Evolutionary conservation across 1,139 yeast species (phyloP).

Genomic region (Yamadazyma oceani): DNA sequence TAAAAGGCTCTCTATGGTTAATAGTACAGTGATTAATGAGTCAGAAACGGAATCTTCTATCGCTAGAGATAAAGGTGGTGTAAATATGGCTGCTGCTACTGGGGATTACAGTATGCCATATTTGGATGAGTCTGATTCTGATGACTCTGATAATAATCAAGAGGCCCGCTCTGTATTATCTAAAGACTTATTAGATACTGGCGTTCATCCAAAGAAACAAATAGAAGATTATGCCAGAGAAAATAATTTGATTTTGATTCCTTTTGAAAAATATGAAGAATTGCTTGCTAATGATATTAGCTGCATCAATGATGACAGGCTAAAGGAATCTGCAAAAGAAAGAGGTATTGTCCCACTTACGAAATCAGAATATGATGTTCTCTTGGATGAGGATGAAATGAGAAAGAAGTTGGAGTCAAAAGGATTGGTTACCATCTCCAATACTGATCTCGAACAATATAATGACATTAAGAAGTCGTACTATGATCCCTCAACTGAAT

Average conservation of each 20-base stretch:
- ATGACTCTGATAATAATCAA: slow-evolving; percentile 32
- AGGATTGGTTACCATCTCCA: slow-evolving; percentile 38
- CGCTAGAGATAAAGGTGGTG: slow-evolving; percentile 8
- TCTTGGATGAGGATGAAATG: slow-evolving; percentile 38
- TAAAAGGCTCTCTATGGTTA: slow-evolving; percentile 18
- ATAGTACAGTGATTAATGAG: slow-evolving; percentile 15
- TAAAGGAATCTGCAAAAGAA: slow-evolving; percentile 22
- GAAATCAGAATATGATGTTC: slow-evolving; percentile 25
- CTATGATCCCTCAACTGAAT: slow-evolving; percentile 21
- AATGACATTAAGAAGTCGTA: slow-evolving; percentile 11
- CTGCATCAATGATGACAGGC: slow-evolving; percentile 23
- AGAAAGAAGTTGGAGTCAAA: slow-evolving; percentile 26
- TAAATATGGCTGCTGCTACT: slow-evolving; percentile 13
- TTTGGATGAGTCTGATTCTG: slow-evolving; percentile 32
- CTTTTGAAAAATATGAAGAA: slow-evolving; percentile 46
- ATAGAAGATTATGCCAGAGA: slow-evolving; percentile 50
- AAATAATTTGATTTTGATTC: slow-evolving; percentile 41
- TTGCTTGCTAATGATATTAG: slow-evolving; percentile 26
- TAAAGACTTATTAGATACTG: slow-evolving; percentile 21
- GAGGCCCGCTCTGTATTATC: slow-evolving; percentile 19
- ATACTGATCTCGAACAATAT: slow-evolving; percentile 21
- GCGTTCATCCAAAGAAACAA: slow-evolving; percentile 15
- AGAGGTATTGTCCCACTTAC: slow-evolving; percentile 31
- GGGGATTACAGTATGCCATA: slow-evolving; percentile 25
- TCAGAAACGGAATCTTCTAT: slow-evolving; percentile 23